Conservation (phyloP, 768 basidiomycete genomes). For the Boletus sp. region DNA sequence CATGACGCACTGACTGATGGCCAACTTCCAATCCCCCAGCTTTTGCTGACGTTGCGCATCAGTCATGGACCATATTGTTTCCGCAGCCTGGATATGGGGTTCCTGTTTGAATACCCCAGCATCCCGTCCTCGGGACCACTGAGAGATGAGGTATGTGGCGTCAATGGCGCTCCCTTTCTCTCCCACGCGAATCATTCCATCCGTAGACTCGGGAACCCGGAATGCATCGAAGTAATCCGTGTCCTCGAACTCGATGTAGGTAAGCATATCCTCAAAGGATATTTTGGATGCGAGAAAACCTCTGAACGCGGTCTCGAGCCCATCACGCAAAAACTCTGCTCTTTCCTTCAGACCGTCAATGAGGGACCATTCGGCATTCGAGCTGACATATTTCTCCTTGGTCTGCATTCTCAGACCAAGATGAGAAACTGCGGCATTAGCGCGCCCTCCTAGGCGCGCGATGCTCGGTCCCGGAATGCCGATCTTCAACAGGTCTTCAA, state of each 20-base stretch:
- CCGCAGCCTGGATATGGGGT: slow-evolving; percentile 20
- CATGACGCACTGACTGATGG: slow-evolving; percentile 34
- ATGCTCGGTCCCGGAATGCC: slow-evolving; percentile 50
- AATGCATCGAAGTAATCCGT: slow-evolving; percentile 45
- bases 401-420: slow-evolving; percentile 44
- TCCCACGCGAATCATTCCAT: slow-evolving; percentile 48
- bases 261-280: slow-evolving; percentile 33
- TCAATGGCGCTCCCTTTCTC: slow-evolving; percentile 35
- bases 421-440: slow-evolving; percentile 43
- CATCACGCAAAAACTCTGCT: not conserved
- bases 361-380: slow-evolving; percentile 36
- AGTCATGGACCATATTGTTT: slow-evolving; percentile 39
- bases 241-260: slow-evolving; percentile 51
- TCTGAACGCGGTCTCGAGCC: slow-evolving; percentile 31
- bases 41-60: slow-evolving; percentile 23
- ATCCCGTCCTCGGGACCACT: slow-evolving; percentile 43
- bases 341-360: slow-evolving; percentile 39
- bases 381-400: slow-evolving; percentile 19
- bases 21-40: slow-evolving; percentile 34
- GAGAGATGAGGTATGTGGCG: slow-evolving; percentile 42
- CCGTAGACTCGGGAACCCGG: slow-evolving; percentile 35
- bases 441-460: slow-evolving; percentile 56
- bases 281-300: slow-evolving; percentile 24
- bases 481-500: slow-evolving; percentile 57
- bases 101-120: slow-evolving; percentile 40